Conservation (phyloP, 1,139 yeast genomes). For the Wickerhamomyces sp. region DNA sequence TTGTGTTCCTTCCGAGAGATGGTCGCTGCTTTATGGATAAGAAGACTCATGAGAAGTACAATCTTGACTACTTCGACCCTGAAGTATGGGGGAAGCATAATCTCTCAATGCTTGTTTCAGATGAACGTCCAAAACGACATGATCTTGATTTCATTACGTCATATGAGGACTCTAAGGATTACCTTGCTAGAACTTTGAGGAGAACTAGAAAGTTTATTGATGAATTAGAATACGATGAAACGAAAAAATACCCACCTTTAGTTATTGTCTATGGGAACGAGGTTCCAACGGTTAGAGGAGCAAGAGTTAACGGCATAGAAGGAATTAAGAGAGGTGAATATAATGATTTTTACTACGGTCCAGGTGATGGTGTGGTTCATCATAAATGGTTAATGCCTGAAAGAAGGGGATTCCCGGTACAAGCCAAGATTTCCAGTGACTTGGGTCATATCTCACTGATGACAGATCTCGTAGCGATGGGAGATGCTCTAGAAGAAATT, state of each 20-base stretch:
- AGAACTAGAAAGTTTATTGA: constrained; percentile 54
- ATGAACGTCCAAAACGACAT: constrained; percentile 26
- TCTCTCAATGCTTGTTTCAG: constrained; percentile 68
- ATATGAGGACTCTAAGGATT: constrained; percentile 60
- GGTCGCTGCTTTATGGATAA: constrained; percentile 70
- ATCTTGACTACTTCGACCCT: constrained; percentile 74
- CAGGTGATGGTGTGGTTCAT: constrained; percentile 92
- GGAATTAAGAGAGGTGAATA: constrained; percentile 71
- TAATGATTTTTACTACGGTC: constrained; percentile 74
- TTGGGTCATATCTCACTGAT: constrained; percentile 78
- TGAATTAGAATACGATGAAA: constrained; percentile 51
- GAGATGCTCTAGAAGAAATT: constrained; percentile 61
- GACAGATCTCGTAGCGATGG: constrained; percentile 70
- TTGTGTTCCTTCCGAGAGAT: constrained; percentile 66
- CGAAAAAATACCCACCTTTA: constrained; percentile 67
- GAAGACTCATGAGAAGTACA: constrained; percentile 50
- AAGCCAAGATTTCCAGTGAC: constrained; percentile 59
- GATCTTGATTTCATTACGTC: constrained; percentile 27
- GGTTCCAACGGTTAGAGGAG: constrained; percentile 82
- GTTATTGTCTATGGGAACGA: constrained; percentile 75
- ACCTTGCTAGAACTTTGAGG: constrained; percentile 55
- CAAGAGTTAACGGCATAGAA: constrained; percentile 53
- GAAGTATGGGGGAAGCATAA: constrained; percentile 75
- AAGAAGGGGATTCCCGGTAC: constrained; percentile 60
- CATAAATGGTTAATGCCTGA: constrained; percentile 81